Percentiles rank a stretch among this genome's conserved stretches.
Evolutionary conservation across 2,329 filamentous ascomycete genomes (phyloP).

Genomic region (Colletotrichum sp.): DNA sequence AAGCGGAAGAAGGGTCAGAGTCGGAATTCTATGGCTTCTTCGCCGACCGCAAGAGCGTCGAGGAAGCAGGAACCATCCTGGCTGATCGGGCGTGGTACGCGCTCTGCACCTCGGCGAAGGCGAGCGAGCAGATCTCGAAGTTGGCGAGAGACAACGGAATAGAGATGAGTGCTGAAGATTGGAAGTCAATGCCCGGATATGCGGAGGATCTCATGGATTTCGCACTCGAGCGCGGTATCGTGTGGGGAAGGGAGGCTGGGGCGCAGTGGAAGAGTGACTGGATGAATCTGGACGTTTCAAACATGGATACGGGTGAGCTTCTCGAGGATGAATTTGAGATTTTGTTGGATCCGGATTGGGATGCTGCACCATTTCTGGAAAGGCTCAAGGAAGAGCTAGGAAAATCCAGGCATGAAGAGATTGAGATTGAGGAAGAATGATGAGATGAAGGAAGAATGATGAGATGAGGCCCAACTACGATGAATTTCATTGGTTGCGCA

Average conservation of each 20-base stretch:
- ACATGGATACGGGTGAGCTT: background rate
- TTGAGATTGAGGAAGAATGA: no score
- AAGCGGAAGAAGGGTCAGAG: background rate
- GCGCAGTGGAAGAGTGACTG: background rate
- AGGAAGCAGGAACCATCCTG: background rate
- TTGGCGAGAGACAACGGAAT: background rate
- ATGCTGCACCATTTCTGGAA: conserved; percentile 42
- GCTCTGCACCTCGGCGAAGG: background rate
- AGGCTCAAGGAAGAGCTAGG: background rate
- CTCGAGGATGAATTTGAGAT: background rate
- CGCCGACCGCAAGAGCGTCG: background rate
- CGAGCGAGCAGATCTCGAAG: background rate
- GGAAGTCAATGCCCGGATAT: background rate
- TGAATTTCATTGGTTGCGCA: no score
- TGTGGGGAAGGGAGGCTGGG: background rate
- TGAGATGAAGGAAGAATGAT: no score
- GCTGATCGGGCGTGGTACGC: background rate
- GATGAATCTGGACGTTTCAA: background rate
- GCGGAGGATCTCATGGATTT: background rate
- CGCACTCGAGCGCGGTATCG: background rate
- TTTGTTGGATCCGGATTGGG: background rate
- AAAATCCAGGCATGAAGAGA: no score
- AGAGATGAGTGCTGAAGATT: background rate
- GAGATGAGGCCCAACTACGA: no score
- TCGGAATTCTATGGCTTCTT: background rate